A percentile compares a stretch with the other conserved stretches of the same genome.
phyloP scores from a whole-genome alignment of 805 yeast genomes.

The Teunomyces atbi region DNA sequence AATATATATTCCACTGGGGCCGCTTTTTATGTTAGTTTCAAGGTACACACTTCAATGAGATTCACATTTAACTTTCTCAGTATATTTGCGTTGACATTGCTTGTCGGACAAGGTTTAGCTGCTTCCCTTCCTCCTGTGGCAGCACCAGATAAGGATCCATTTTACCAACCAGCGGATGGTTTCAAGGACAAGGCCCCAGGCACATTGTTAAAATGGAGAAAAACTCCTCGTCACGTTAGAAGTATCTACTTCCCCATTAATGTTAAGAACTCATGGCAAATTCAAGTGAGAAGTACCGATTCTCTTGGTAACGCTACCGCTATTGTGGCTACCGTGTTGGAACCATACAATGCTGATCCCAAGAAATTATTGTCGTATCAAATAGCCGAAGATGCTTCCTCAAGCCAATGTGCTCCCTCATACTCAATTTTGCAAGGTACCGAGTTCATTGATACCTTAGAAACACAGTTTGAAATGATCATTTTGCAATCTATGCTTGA shows the following conservation, averaged over 20 bases:
- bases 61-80: not conserved
- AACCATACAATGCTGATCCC: conserved; percentile 24
- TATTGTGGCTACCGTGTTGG: conserved; percentile 20
- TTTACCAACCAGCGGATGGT: conserved; percentile 23
- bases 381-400: conserved; percentile 20
- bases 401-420: conserved; percentile 20
- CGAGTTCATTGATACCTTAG: conserved; percentile 11
- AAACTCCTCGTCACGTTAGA: conserved; percentile 18
- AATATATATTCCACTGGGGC: not conserved
- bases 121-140: not conserved
- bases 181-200: conserved; percentile 20
- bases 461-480: conserved; percentile 15
- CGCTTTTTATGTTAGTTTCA: not conserved
- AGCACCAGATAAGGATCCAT: conserved; percentile 16
- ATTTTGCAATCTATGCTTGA: conserved; percentile 13
- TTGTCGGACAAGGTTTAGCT: not conserved
- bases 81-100: not conserved
- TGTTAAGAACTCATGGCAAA: conserved; percentile 19
- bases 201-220: conserved; percentile 21
- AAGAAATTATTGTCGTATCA: conserved; percentile 19
- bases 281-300: conserved; percentile 22
- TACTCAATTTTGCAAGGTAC: conserved; percentile 17
- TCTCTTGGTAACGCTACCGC: conserved; percentile 19
- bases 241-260: conserved; percentile 17
- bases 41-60: not conserved